Base-by-base conservation (phyloP, 2,329 filamentous ascomycete genomes). In the Didymella pomorum region DNA sequence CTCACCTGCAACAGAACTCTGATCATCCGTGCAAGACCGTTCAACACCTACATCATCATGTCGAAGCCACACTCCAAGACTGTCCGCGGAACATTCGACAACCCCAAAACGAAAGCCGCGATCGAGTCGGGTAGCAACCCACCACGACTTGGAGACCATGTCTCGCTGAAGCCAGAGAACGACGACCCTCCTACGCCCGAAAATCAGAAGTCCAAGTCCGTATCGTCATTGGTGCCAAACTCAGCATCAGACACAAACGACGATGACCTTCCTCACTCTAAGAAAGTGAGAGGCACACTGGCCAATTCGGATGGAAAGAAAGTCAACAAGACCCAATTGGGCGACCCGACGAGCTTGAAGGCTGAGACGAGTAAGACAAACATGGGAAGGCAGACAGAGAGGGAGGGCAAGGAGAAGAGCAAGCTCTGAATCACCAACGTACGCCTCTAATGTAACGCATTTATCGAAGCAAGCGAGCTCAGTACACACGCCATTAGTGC, bases 51-150 rank as follows among this genome's bases (percentile, higher is more conserved):
- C 31, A 53, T 21, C 41, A 50, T 20, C 42, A 64, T 58, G 53
- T 48, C 49, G 1, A 62, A 58, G 56, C 59, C 60, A 37, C 66
- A 71, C 47, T 75, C 71, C 46, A 63, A 66, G 48, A 72, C 70
- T 29, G 71, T 74, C 51, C 71, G 70, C 52, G 71, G 71, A 44
- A 75, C 71, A 1, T 55, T 74, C n/a, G 62, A 61, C 8, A 71
- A 73, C 51, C 69, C 69, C 25, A 71, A 71, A 43, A 72, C 67
- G n/a, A 50, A 65, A 58, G 59, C 61, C 44, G 62, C 66, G 18
- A 66, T 64, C 10, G 58, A 61, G 12, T 65, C 62, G 25, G 43
- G 45, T 47, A 60, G 52, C 20, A 53, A 52, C 2, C 61, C 61
- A n/a, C 56, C 69, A 18, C 52, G 55, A 23, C 59, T 73, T 3